Conservation (phyloP, 306 rosid genomes). For the Dryas octopetala region DNA sequence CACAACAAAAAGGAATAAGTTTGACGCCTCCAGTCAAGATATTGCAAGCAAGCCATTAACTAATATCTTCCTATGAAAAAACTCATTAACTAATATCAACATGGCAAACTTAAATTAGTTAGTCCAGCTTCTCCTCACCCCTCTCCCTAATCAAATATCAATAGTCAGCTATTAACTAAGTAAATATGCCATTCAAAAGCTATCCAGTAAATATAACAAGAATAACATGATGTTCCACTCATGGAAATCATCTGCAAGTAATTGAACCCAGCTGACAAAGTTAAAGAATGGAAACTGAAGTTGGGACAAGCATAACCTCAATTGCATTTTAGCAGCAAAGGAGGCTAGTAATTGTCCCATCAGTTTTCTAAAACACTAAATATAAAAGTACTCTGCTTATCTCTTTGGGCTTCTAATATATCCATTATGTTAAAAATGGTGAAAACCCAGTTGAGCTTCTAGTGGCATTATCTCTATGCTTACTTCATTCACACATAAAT, state of each 20-base stretch:
- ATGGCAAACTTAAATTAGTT: background rate
- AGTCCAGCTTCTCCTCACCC: too few species aligned
- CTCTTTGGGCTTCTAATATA: too few species aligned
- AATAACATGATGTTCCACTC: slow-evolving; percentile 32
- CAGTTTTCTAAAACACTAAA: background rate
- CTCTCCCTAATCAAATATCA: too few species aligned
- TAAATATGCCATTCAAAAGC: background rate
- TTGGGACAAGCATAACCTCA: slow-evolving; percentile 44
- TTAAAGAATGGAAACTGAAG: slow-evolving; percentile 36
- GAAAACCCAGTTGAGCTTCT: background rate
- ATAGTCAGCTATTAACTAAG: too few species aligned
- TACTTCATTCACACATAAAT: background rate
- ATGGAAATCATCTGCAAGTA: slow-evolving; percentile 55
- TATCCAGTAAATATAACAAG: background rate
- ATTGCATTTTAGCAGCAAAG: slow-evolving; percentile 31
- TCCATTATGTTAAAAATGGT: too few species aligned
- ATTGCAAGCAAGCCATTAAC: background rate
- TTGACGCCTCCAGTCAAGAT: too few species aligned
- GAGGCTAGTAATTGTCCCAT: slow-evolving; percentile 41
- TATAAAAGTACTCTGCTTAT: too few species aligned
- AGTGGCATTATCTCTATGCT: background rate
- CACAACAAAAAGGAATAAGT: too few species aligned
- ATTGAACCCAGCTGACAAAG: slow-evolving; percentile 56
- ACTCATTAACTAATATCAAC: background rate
- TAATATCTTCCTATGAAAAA: background rate